These are phyloP conservation scores for Pythium guiyangense DNA, from an alignment of 352 stramenopile genomes.

Conservation along the genomic window DNA sequence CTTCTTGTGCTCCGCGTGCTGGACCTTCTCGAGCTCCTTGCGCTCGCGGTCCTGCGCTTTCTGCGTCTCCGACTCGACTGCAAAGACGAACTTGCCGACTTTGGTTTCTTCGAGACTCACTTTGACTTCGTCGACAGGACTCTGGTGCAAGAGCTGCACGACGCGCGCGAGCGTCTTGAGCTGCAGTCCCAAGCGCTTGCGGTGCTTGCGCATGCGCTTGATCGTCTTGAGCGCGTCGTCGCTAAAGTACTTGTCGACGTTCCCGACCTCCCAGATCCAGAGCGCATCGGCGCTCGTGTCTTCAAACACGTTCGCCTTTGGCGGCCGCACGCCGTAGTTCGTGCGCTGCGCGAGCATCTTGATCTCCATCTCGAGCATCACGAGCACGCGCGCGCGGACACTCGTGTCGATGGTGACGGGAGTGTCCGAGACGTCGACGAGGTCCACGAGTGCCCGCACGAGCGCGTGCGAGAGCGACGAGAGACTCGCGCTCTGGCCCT, in stretches of 20 bases:
- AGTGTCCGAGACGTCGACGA: slow-evolving; percentile 5
- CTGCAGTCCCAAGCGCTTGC: slow-evolving; percentile 66
- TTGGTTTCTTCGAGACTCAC: slow-evolving; percentile 80
- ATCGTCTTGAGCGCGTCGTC: slow-evolving; percentile 70
- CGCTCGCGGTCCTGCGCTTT: slow-evolving; percentile 46
- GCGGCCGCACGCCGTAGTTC: slow-evolving; percentile 55
- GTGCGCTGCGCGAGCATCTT: slow-evolving; percentile 84
- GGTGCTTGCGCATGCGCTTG: slow-evolving; percentile 76
- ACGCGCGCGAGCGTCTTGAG: slow-evolving; percentile 66
- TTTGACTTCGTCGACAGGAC: slow-evolving; percentile 69
- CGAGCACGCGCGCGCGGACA: slow-evolving; percentile 14
- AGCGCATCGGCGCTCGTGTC: slow-evolving; percentile 69
- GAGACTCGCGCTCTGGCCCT: slow-evolving; percentile 33
- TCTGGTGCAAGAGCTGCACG: slow-evolving; percentile 61
- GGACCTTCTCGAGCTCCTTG: slow-evolving; percentile 60
- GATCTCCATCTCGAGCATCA: slow-evolving; percentile 81
- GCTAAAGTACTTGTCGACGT: slow-evolving; percentile 61
- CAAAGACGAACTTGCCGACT: slow-evolving; percentile 66
- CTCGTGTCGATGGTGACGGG: slow-evolving; percentile 9
- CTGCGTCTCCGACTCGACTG: slow-evolving; percentile 57
- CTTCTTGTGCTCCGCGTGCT: slow-evolving; percentile 55
- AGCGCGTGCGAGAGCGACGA: slow-evolving; percentile 34
- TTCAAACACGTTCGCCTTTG: slow-evolving; percentile 76
- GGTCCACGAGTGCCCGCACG: slow-evolving; percentile 21
- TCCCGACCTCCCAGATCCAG: slow-evolving; percentile 84